Base-by-base conservation (phyloP, 257 asterid genomes). In the Solanum peruvianum region DNA sequence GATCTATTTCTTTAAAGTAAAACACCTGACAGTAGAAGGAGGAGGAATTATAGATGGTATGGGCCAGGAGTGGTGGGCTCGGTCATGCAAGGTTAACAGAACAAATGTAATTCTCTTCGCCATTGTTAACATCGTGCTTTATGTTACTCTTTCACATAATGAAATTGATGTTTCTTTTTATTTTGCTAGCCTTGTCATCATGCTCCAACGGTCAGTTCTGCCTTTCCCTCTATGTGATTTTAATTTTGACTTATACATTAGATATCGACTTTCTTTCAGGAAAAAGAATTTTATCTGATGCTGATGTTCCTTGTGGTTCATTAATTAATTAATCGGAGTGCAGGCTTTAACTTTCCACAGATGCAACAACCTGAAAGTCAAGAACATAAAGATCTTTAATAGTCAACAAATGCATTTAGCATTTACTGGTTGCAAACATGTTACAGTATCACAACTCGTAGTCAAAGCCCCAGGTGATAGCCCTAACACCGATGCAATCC, bases 401-500 rank as follows among this genome's bases (percentile, higher is more conserved):
- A 89, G 96, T 52, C 99, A 92, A 89, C 93, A 93, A 89, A 94
- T 94, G 95, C 98, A 97, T 88, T 49, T 95, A 91, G 92, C 94
- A 1, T 93, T 97, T 85, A 93, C 96, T 1, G 41, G 80, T 44
- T 92, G 98, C 58, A 81, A 44, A 16, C 87, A 77, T 76, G 92
- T 97, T 85, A 86, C 87, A 71, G 92, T 86, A 85, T 94, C 96
- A 37, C 77, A 81, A 84, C 85, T 97, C 84, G 85, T 66, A 10
- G 72, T 94, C 62, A 64, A 90, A 27, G 97, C 99, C 82, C 99
- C 99, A 16, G 89, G 86, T 39, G 73, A 87, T 87, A 95, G 99
- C 92, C 99, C 99, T 47, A 95, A 95, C 88, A 97, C 98, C 0
- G 98, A 95, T 78, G 99, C 98, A 45, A 92, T 97, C 89, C 99